Conservation (phyloP, 202 grass and related monocot genomes). For the Panicum hallii region DNA sequence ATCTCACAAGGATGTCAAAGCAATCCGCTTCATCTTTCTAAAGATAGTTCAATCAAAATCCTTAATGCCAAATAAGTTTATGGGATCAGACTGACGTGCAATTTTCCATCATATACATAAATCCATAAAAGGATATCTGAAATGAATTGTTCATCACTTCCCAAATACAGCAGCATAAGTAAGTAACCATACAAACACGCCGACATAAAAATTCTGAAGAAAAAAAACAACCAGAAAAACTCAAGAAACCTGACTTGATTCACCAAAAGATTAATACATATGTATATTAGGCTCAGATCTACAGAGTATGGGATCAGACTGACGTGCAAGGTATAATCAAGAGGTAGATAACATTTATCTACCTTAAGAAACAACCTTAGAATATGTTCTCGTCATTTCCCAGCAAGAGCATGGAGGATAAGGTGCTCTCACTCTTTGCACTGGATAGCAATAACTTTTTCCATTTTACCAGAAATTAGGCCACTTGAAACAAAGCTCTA, state of each 20-base stretch:
- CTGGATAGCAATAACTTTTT: neutral
- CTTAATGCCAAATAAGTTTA: neutral
- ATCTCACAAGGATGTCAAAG: neutral
- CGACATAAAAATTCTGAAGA: too few relatives aligned
- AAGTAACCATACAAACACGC: neutral
- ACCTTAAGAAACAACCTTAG: constrained; percentile 37
- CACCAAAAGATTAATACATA: neutral
- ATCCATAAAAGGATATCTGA: constrained; percentile 49
- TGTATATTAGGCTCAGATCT: neutral
- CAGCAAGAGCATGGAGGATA: neutral
- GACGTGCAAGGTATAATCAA: constrained; percentile 50
- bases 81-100: constrained; percentile 74
- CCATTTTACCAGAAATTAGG: constrained; percentile 23
- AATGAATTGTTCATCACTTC: constrained; percentile 40
- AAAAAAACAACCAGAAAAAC: constrained; percentile 1
- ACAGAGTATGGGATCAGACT: constrained; percentile 39
- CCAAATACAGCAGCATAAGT: constrained; percentile 2
- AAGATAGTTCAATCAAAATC: neutral
- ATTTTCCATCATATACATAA: constrained; percentile 52
- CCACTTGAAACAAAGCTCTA: neutral
- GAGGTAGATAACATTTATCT: constrained; percentile 25
- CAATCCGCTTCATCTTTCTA: neutral
- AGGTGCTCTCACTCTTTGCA: neutral
- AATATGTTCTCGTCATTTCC: constrained; percentile 37
- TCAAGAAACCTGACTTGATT: too few relatives aligned